Percentiles rank a stretch among this genome's conserved stretches.
Evolutionary conservation across 2,329 filamentous ascomycete species (phyloP).

Genomic region (Cercospora janseana): DNA sequence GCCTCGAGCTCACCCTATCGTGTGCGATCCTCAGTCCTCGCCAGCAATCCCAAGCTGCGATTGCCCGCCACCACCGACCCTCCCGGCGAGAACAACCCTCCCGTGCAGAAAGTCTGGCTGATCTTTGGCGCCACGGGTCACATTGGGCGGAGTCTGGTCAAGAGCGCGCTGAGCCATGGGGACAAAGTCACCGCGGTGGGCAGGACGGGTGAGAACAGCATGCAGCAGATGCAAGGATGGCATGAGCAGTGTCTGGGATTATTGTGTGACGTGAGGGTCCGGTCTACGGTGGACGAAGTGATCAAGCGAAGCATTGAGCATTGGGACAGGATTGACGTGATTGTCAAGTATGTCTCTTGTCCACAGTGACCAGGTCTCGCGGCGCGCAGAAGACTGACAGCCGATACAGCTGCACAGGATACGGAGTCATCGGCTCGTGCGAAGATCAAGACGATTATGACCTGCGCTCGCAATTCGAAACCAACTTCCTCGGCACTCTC

Average conservation of each 20-base stretch:
- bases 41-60: slow-evolving; percentile 40
- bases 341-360: slow-evolving; percentile 64
- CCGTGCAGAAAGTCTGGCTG: slow-evolving; percentile 82
- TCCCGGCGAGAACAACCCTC: slow-evolving; percentile 66
- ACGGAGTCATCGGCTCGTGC: slow-evolving; percentile 91
- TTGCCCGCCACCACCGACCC: slow-evolving; percentile 86
- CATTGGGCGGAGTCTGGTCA: slow-evolving; percentile 87
- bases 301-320: slow-evolving; percentile 67
- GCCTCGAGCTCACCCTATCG: slow-evolving; percentile 16
- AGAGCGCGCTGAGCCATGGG: slow-evolving; percentile 72
- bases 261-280: slow-evolving; percentile 86
- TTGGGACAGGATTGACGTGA: slow-evolving; percentile 76
- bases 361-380: neutral
- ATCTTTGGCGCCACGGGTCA: slow-evolving; percentile 98
- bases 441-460: slow-evolving; percentile 97
- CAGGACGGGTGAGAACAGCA: slow-evolving; percentile 72
- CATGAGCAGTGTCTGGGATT: slow-evolving; percentile 71
- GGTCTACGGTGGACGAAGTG: slow-evolving; percentile 71
- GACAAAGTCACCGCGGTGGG: slow-evolving; percentile 87
- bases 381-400: neutral
- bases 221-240: slow-evolving; percentile 68
- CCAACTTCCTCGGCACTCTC: slow-evolving; percentile 92
- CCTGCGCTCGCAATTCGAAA: slow-evolving; percentile 93
- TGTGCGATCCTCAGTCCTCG: slow-evolving; percentile 20
- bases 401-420: slow-evolving; percentile 68